phyloP scores from a whole-genome alignment of 73 alveolate species.

The Tetrahymena malaccensis region DNA sequence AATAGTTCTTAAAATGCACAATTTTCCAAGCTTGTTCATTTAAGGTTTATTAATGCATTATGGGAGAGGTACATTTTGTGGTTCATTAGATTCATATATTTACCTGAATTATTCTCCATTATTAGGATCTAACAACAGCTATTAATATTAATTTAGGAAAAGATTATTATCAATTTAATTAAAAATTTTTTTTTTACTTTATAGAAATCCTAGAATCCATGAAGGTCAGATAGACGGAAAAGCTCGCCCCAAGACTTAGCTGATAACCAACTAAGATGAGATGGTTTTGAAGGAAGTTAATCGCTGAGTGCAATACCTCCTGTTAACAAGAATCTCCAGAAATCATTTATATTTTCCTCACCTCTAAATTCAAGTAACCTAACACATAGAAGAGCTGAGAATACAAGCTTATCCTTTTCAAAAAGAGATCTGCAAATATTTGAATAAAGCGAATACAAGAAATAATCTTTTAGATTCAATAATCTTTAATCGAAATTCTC shows the following conservation, averaged over 20 bases:
- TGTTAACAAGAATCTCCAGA: slow-evolving; percentile 93
- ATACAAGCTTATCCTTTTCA: slow-evolving; percentile 97
- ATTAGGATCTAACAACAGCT: slow-evolving; percentile 16
- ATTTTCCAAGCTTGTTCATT: slow-evolving; percentile 71
- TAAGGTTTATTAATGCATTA: slow-evolving; percentile 56
- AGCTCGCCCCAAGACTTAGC: slow-evolving; percentile 92
- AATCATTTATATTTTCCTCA: slow-evolving; percentile 74
- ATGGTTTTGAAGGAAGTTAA: slow-evolving; percentile 92
- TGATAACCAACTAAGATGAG: slow-evolving; percentile 91
- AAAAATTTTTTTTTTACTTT: slow-evolving; percentile 22
- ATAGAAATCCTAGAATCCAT: slow-evolving; percentile 31
- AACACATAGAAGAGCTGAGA: slow-evolving; percentile 93
- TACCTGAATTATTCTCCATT: slow-evolving; percentile 72
- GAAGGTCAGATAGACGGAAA: slow-evolving; percentile 62
- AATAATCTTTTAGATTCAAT: slow-evolving; percentile 78
- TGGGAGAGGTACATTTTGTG: slow-evolving; percentile 84
- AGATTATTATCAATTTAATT: slow-evolving; percentile 3
- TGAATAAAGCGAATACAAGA: slow-evolving; percentile 82
- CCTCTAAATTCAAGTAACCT: slow-evolving; percentile 77
- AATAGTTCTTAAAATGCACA: slow-evolving; percentile 79
- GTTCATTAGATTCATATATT: slow-evolving; percentile 81
- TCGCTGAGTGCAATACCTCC: slow-evolving; percentile 98
- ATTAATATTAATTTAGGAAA: slow-evolving; percentile 27
- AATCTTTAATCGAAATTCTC: slow-evolving; percentile 85
- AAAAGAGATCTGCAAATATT: slow-evolving; percentile 95